These are phyloP conservation scores for Guadua angustifolia DNA, from an alignment of 176 grass and related monocot genomes.

Conservation along the genomic window DNA sequence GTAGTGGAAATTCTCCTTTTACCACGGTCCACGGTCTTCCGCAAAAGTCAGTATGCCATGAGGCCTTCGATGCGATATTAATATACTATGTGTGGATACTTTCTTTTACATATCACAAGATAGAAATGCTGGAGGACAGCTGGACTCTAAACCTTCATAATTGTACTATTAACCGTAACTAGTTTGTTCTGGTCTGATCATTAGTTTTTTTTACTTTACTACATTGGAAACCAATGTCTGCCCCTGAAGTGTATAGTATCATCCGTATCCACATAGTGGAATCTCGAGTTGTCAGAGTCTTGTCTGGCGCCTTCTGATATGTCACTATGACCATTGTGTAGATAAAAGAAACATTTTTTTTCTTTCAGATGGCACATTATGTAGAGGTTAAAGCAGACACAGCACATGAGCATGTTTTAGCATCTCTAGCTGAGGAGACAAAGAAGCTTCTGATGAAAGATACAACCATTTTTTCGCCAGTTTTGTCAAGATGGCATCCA, in stretches of 20 bases:
- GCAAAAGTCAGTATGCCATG: constrained; percentile 9
- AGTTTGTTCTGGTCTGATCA: constrained; percentile 9
- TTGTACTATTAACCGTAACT: not conserved
- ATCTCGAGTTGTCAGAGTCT: constrained; percentile 27
- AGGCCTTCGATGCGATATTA: too few relatives aligned
- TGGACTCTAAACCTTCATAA: constrained; percentile 23
- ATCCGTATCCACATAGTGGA: constrained; percentile 29
- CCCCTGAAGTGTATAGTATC: constrained; percentile 7
- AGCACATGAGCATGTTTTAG: constrained; percentile 75
- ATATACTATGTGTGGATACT: not conserved
- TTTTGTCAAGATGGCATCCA: constrained; percentile 87
- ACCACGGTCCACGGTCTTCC: constrained; percentile 12
- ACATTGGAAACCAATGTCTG: not conserved
- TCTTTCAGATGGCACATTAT: constrained; percentile 79
- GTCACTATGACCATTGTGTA: constrained; percentile 2
- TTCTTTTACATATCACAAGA: constrained; percentile 4
- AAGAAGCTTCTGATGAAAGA: constrained; percentile 95
- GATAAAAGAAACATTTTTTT: constrained; percentile 37
- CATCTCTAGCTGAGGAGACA: constrained; percentile 82
- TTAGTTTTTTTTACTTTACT: constrained; percentile 28
- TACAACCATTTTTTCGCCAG: constrained; percentile 66
- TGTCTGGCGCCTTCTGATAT: constrained; percentile 35
- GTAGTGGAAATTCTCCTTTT: not conserved
- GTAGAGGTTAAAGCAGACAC: constrained; percentile 72
- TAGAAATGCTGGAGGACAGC: constrained; percentile 9